phyloP scores from a whole-genome alignment of 495 filamentous ascomycete genomes.

The Talaromyces nanjingensis region DNA sequence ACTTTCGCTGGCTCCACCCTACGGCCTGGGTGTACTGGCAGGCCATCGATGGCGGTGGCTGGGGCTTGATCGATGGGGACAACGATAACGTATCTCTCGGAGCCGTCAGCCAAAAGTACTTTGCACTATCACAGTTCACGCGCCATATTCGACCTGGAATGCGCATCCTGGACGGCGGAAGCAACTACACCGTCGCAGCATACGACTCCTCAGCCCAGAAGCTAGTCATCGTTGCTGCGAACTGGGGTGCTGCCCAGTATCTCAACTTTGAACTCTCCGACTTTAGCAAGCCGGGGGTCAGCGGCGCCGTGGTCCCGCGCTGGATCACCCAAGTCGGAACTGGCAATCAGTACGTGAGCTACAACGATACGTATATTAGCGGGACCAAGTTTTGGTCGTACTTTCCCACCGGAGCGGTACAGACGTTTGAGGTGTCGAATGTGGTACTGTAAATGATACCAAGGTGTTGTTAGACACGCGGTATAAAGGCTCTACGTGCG shows the following conservation, averaged over 20 bases:
- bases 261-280: constrained; percentile 27
- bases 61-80: constrained; percentile 28
- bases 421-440: constrained; percentile 14
- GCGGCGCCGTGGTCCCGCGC: constrained; percentile 22
- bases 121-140: constrained; percentile 27
- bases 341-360: constrained; percentile 23
- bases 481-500: too few species aligned
- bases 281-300: constrained; percentile 16
- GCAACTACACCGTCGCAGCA: constrained; percentile 25
- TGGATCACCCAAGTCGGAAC: constrained; percentile 26
- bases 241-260: constrained; percentile 27
- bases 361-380: constrained; percentile 19
- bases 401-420: constrained; percentile 8
- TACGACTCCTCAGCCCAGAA: constrained; percentile 23
- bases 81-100: constrained; percentile 20
- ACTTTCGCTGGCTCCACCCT: constrained; percentile 28
- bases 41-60: constrained; percentile 25
- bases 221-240: constrained; percentile 29
- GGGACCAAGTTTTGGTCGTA: constrained; percentile 17
- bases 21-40: constrained; percentile 38
- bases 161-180: constrained; percentile 25
- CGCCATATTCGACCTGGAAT: constrained; percentile 28
- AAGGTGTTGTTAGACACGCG: neutral
- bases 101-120: constrained; percentile 26
- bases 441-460: constrained; percentile 1